Evolutionary conservation across 805 yeast genomes (phyloP).

Genomic region (Candida verbasci): DNA sequence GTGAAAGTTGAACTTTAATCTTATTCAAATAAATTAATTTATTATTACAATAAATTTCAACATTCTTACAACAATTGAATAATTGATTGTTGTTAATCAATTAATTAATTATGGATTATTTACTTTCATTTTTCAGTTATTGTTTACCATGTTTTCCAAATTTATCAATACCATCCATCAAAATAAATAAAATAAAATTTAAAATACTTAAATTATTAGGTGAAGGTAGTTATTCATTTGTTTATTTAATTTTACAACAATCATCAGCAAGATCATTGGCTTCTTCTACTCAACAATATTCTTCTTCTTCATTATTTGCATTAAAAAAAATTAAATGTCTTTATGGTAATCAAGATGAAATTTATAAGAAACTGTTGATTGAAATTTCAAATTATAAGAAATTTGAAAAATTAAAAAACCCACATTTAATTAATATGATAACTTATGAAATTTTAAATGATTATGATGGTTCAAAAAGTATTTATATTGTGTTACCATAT

Average conservation of each 20-base stretch:
- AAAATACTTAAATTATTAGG: conserved; percentile 70
- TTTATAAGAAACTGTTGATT: conserved; percentile 54
- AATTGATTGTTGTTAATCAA: too few relatives aligned
- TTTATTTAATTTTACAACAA: conserved; percentile 65
- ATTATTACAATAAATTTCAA: too few relatives aligned
- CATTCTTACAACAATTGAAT: too few relatives aligned
- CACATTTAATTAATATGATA: conserved; percentile 62
- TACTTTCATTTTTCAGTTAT: conserved; percentile 16
- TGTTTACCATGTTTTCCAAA: conserved; percentile 47
- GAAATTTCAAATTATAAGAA: conserved; percentile 75
- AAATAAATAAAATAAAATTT: conserved; percentile 59
- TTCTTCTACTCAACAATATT: too few relatives aligned
- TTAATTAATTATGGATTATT: conserved; percentile 25
- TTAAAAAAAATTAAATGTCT: conserved; percentile 86
- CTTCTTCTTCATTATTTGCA: conserved; percentile 49
- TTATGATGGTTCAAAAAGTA: conserved; percentile 72
- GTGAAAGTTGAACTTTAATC: too few relatives aligned
- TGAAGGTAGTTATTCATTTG: conserved; percentile 88
- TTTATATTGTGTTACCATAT: conserved; percentile 76
- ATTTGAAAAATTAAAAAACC: conserved; percentile 51
- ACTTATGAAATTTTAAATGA: conserved; percentile 74
- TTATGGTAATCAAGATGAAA: conserved; percentile 73
- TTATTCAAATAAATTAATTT: too few relatives aligned
- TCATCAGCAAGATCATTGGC: too few relatives aligned
- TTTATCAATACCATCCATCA: conserved; percentile 48